Base-by-base conservation (phyloP, 2,329 filamentous ascomycete genomes). In the Colletotrichum destructivum region DNA sequence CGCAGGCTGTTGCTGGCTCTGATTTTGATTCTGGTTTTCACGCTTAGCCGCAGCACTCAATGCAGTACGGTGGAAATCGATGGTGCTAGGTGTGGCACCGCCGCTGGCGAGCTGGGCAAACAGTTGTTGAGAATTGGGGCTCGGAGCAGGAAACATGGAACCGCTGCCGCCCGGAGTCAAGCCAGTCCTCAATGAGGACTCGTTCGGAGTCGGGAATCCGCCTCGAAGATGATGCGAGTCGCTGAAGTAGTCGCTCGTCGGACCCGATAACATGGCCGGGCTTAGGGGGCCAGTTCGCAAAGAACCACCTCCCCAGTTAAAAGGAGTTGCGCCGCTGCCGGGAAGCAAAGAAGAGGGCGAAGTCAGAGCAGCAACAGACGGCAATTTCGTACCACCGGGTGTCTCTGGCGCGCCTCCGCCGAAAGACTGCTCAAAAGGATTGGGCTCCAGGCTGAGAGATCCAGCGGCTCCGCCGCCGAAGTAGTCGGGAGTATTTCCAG, bases 391-490 rank as follows among this genome's bases (percentile, higher is more conserved):
- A 75, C 90, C 92, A 76, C 94, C 93, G 18, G 96, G 95, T 42
- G 96, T 97, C 81, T 97, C 94, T 76, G 90, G 89, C 31, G 87
- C 83, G 73, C 88, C 84, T 61, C 86, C 86, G 76, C 89, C 91
- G 81, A 99, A 99, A 8, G 96, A 98, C 83, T 96, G 94, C 81
- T 98, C 96, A 79, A 99, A 98, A 11, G 96, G 96, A 82, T 99
- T 98, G 72, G 95, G 95, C 85, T 98, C 96, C 81, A 93, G 89
- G 77, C 89, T 92, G 80, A 95, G 82, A 64, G 87, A 88, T 75
- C 84, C 86, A 77, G 80, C 82, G 73, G 79, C 87, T 74, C 88
- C 85, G 70, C 85, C 87, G 63, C 88, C 88, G 81, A 94, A 94
- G 82, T 93, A 94, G 78, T 94, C 92, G 57, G 90, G 88, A 11